phyloP scores from a whole-genome alignment of 306 rosid species.

The Lablab purpureus region DNA sequence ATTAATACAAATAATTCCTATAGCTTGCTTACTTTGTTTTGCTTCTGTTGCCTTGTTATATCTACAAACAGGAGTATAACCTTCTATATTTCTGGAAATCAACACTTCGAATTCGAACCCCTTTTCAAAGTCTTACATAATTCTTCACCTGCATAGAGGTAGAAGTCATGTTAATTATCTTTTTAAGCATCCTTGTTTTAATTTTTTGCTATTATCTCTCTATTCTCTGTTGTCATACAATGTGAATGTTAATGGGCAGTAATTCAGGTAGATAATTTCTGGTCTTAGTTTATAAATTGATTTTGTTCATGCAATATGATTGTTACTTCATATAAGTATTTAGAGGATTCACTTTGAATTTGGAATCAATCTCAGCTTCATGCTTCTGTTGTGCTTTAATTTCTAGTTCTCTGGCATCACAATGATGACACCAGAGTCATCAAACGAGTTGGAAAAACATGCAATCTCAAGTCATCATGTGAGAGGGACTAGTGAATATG shows the following conservation, averaged over 20 bases:
- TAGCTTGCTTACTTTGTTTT: conserved; percentile 4
- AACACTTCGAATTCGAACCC: neutral
- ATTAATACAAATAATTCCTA: neutral
- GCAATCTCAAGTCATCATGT: conserved; percentile 57
- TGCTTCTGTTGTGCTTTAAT: conserved; percentile 39
- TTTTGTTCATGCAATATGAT: conserved; percentile 32
- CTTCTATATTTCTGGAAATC: neutral
- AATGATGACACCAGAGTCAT: conserved; percentile 65
- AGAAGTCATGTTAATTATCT: conserved; percentile 11
- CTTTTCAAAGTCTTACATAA: neutral
- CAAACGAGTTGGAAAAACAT: conserved; percentile 61
- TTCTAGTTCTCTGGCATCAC: conserved; percentile 47
- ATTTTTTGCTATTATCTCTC: conserved; percentile 18
- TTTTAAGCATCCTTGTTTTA: conserved; percentile 12
- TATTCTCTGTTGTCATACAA: neutral
- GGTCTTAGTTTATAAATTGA: neutral
- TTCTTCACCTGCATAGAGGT: conserved; percentile 24
- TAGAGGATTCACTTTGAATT: conserved; percentile 22
- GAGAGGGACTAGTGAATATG: conserved; percentile 77
- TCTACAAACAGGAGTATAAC: conserved; percentile 10
- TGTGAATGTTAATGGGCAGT: conserved; percentile 27
- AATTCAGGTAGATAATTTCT: conserved; percentile 1
- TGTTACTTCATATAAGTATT: conserved; percentile 25
- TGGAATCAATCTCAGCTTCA: conserved; percentile 18
- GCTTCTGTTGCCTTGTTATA: conserved; percentile 28